Conservation (phyloP, 2,329 filamentous ascomycete genomes). For the Colletotrichum somersetense region DNA sequence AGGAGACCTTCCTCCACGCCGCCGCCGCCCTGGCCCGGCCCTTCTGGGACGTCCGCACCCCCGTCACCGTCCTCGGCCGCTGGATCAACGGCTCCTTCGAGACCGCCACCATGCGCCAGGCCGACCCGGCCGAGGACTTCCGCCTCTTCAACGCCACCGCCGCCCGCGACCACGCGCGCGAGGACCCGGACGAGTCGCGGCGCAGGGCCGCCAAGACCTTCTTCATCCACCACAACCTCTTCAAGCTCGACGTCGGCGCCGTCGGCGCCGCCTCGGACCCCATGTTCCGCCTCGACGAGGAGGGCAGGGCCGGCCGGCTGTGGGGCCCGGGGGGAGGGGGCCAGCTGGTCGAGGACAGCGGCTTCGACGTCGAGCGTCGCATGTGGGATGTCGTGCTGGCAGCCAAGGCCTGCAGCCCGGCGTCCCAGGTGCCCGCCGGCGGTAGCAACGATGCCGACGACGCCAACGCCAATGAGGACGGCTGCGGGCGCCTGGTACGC, state of each 20-base stretch:
- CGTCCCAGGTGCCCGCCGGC: slow-evolving; percentile 23
- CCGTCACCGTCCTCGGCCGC: slow-evolving; percentile 50
- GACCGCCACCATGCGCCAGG: slow-evolving; percentile 48
- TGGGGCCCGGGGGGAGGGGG: slow-evolving; percentile 47
- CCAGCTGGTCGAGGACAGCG: slow-evolving; percentile 44
- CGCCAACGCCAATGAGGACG: neutral
- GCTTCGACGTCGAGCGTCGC: slow-evolving; percentile 51
- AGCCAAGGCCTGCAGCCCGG: slow-evolving; percentile 46
- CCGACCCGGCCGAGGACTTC: slow-evolving; percentile 49
- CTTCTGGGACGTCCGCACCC: slow-evolving; percentile 55
- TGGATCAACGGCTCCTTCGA: slow-evolving; percentile 47
- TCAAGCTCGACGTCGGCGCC: slow-evolving; percentile 52
- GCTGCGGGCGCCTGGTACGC: slow-evolving; percentile 50
- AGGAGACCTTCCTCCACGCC: slow-evolving; percentile 62
- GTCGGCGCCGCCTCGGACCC: slow-evolving; percentile 43
- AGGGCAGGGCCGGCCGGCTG: slow-evolving; percentile 45
- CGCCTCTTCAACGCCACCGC: slow-evolving; percentile 42
- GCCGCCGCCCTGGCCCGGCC: slow-evolving; percentile 56
- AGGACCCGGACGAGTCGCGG: slow-evolving; percentile 34
- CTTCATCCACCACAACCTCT: slow-evolving; percentile 55
- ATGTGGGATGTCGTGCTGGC: slow-evolving; percentile 51
- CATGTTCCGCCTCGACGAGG: slow-evolving; percentile 43
- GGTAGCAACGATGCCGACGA: too few relatives aligned
- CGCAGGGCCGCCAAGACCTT: slow-evolving; percentile 44
- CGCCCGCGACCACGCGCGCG: slow-evolving; percentile 32